Conservation (phyloP, 2,329 filamentous ascomycete species). For the Fusarium chuoi region DNA sequence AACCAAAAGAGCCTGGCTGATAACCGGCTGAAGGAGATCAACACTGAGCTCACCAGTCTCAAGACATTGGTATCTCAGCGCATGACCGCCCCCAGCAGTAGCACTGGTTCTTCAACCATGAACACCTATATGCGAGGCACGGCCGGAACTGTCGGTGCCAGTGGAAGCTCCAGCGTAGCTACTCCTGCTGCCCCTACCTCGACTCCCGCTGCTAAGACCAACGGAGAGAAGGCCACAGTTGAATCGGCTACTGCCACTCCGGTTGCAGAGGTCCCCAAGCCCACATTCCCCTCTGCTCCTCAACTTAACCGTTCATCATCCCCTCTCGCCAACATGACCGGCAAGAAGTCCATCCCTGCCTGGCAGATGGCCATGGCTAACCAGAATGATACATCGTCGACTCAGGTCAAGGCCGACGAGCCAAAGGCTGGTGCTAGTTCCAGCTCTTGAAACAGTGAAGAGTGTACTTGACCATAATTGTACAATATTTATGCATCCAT, state of each 20-base stretch:
- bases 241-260: constrained; percentile 43
- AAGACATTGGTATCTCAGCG: constrained; percentile 83
- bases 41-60: constrained; percentile 87
- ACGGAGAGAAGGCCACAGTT: constrained; percentile 42
- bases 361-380: constrained; percentile 81
- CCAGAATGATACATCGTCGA: constrained; percentile 52
- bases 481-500: constrained; percentile 36
- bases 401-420: constrained; percentile 44
- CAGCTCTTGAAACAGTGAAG: constrained; percentile 22
- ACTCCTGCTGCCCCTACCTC: constrained; percentile 42
- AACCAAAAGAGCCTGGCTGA: constrained; percentile 89
- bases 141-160: constrained; percentile 14
- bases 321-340: constrained; percentile 52
- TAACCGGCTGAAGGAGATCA: constrained; percentile 82
- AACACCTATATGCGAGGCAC: constrained; percentile 42
- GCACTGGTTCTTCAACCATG: constrained; percentile 43
- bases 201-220: constrained; percentile 35
- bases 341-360: constrained; percentile 77
- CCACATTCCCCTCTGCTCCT: constrained; percentile 41
- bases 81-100: constrained; percentile 56
- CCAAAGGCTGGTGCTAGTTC: constrained; percentile 35
- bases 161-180: constrained; percentile 14
- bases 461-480: constrained; percentile 19
- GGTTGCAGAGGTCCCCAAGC: constrained; percentile 47
- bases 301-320: constrained; percentile 47